phyloP scores from a whole-genome alignment of 169 alveolate species.

The Perkinsus chesapeaki region DNA sequence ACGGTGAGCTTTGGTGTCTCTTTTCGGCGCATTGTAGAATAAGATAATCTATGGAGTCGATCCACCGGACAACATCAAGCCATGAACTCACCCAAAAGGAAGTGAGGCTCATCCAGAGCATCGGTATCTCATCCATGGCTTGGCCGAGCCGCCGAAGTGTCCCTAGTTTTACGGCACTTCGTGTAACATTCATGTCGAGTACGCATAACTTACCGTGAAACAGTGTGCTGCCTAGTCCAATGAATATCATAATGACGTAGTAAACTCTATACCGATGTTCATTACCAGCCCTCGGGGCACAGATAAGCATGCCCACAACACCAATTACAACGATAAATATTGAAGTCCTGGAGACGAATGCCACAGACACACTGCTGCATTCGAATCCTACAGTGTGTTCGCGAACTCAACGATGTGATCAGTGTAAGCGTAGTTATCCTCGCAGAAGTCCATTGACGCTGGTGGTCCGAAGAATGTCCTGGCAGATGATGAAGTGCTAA shows the following conservation, averaged over 20 bases:
- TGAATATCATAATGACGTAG: not conserved
- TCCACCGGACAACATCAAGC: not conserved
- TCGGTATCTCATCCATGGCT: not conserved
- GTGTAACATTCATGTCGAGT: not conserved
- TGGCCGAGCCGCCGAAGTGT: not conserved
- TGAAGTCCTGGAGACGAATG: too few species aligned
- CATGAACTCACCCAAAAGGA: not conserved
- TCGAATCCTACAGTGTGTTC: not conserved
- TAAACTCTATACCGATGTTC: not conserved
- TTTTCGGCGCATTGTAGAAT: not conserved
- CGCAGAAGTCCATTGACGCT: not conserved
- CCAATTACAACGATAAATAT: not conserved
- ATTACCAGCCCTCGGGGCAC: not conserved
- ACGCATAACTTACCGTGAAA: not conserved
- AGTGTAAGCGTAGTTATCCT: not conserved
- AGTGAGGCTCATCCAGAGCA: not conserved
- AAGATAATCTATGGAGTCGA: not conserved
- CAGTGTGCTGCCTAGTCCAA: not conserved
- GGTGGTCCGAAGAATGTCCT: not conserved
- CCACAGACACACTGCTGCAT: not conserved
- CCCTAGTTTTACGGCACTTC: not conserved
- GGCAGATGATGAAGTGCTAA: too few species aligned
- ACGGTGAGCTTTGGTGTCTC: not conserved
- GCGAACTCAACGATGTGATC: not conserved
- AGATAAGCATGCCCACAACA: not conserved